Evolutionary conservation across 1,284 basidiomycete genomes (phyloP), one percentile per base, ranked within the genome.

Genomic region (Pholiota adiposa): DNA sequence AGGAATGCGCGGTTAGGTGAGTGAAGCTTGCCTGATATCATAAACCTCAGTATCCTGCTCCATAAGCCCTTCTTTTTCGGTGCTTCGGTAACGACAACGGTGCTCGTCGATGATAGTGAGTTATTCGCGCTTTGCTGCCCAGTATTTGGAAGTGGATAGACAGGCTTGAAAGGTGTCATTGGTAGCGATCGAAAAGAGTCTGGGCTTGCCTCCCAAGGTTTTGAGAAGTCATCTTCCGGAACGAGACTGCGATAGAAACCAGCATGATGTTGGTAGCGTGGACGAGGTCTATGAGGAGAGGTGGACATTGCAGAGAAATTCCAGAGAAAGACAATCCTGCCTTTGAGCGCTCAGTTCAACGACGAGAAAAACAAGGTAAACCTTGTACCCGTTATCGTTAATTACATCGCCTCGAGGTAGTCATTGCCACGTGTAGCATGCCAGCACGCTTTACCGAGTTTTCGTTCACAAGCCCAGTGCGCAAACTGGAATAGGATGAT

Each of bases 181-280:
- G 62, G 58, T 7, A 63, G 61, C n/a, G 59, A 49, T 53, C 54
- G 50, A 25, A 40, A 29, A 44, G 51, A 40, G 34, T 60, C 29
- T 55, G 34, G 67, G 12, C 57, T 63, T 27, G 49, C 51, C 31
- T 64, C 60, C 67, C 67, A 68, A 41, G 60, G 49, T 34, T 59
- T 59, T 14, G 63, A 56, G n/a, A 67, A 51, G 52, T 68, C 65
- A 48, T 62, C 54, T 6, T 18, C 48, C n/a, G 62, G 63, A 16
- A 60, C 51, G 36, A 68, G 43, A 3, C 44, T 55, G 19, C 67
- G 65, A 59, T 68, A 68, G 38, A 62, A 65, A 3, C 67, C 65
- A 21, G 65, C 65, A 58, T 67, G 62, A 18, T 62, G 58, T 27
- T 60, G 27, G 40, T 63, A 65, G 16, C 16, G 40, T 18, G 53